phyloP scores from a whole-genome alignment of 805 yeast species.

The Candida rishiriensis region DNA sequence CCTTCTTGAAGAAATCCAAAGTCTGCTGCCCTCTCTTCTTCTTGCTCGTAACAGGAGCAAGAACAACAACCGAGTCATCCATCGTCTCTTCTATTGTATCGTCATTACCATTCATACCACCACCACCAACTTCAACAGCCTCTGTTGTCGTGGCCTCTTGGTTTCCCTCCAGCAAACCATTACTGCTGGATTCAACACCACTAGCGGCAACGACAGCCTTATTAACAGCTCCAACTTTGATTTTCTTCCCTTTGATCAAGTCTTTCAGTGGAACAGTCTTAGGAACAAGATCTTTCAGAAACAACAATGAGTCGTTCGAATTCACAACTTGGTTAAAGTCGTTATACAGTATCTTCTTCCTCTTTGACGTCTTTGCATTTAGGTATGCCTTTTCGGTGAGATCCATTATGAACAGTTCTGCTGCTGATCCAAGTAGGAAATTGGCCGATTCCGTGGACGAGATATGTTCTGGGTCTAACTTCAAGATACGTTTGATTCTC shows the following conservation, averaged over 20 bases:
- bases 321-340: conserved; percentile 66
- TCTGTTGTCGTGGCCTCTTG: too few species aligned
- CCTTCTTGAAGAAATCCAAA: conserved; percentile 10
- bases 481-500: conserved; percentile 66
- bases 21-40: conserved; percentile 13
- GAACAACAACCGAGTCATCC: conserved; percentile 2
- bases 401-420: conserved; percentile 68
- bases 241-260: conserved; percentile 39
- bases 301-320: conserved; percentile 54
- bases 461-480: conserved; percentile 68
- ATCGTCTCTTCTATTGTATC: conserved; percentile 12
- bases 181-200: neutral
- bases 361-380: conserved; percentile 56
- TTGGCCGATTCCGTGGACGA: conserved; percentile 68
- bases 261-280: conserved; percentile 48
- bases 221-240: conserved; percentile 21
- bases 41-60: neutral
- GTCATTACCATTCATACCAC: conserved; percentile 6
- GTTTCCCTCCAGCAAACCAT: neutral
- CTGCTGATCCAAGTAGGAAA: conserved; percentile 72
- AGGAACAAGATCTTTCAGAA: conserved; percentile 66
- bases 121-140: neutral
- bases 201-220: conserved; percentile 3
- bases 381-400: conserved; percentile 67
- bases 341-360: conserved; percentile 65